Evolutionary conservation across 2,329 filamentous ascomycete genomes (phyloP).

Genomic region (Monilinia laxa): DNA sequence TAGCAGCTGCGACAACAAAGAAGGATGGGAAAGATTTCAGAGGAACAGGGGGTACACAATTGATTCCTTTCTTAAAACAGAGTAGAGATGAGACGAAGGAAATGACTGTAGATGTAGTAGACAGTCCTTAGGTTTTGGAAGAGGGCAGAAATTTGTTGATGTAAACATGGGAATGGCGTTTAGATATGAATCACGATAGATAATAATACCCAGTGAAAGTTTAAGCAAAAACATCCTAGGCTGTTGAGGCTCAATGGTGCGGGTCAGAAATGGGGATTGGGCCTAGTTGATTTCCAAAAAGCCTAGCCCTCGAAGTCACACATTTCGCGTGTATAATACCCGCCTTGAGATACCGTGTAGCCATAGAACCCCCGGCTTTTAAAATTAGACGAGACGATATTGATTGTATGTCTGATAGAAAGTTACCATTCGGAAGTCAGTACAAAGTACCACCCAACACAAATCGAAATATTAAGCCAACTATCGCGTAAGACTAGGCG

Average conservation of each 20-base stretch:
- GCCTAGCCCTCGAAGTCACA: too few relatives aligned
- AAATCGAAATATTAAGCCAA: background rate
- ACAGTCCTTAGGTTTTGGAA: background rate
- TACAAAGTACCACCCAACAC: background rate
- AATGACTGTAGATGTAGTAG: slow-evolving; percentile 21
- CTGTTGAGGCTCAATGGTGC: too few relatives aligned
- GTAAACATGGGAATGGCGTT: background rate
- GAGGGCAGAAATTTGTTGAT: too few relatives aligned
- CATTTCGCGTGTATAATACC: too few relatives aligned
- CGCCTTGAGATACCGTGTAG: too few relatives aligned
- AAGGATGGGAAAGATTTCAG: slow-evolving; percentile 50
- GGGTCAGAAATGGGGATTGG: too few relatives aligned
- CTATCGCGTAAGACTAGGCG: background rate
- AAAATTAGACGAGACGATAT: too few relatives aligned
- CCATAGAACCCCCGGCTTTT: too few relatives aligned
- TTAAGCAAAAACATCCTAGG: too few relatives aligned
- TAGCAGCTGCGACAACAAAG: slow-evolving; percentile 37
- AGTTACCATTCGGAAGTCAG: background rate
- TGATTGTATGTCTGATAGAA: background rate
- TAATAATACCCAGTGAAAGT: background rate
- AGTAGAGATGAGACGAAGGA: slow-evolving; percentile 77
- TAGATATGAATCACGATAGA: slow-evolving; percentile 1
- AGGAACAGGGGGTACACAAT: slow-evolving; percentile 81
- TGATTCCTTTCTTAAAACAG: slow-evolving; percentile 89
- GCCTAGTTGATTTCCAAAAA: too few relatives aligned